These are phyloP conservation scores for Meyerozyma athensensis DNA, from an alignment of 1,139 yeast species.

Conservation along the genomic window DNA sequence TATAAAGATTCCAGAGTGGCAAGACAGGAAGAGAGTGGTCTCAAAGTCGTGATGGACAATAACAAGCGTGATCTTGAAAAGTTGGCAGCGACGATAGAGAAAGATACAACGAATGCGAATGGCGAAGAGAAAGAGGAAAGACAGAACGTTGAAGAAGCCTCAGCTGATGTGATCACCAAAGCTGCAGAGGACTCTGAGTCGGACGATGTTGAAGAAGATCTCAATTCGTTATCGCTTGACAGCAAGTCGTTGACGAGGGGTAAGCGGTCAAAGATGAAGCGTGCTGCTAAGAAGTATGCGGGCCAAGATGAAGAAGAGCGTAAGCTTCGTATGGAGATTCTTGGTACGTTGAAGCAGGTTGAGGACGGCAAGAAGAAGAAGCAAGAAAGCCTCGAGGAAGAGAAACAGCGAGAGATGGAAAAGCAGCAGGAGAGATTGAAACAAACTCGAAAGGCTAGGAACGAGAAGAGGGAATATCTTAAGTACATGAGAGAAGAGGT, in stretches of 20 bases:
- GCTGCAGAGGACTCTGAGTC: conserved; percentile 5
- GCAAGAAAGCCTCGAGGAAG: conserved; percentile 15
- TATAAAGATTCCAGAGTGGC: conserved; percentile 32
- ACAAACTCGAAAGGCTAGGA: conserved; percentile 9
- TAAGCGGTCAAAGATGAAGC: conserved; percentile 77
- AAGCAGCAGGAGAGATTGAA: conserved; percentile 19
- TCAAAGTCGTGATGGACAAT: conserved; percentile 35
- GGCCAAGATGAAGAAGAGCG: conserved; percentile 93
- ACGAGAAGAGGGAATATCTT: conserved; percentile 45
- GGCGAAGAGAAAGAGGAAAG: conserved; percentile 7
- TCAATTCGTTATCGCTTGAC: background rate
- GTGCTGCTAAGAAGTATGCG: conserved; percentile 76
- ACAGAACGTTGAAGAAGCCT: conserved; percentile 5
- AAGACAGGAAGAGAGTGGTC: conserved; percentile 45
- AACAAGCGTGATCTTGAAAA: conserved; percentile 28
- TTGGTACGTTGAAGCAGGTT: conserved; percentile 76
- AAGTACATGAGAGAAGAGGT: conserved; percentile 37
- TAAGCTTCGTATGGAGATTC: conserved; percentile 62
- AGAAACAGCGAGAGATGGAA: conserved; percentile 19
- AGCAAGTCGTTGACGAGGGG: conserved; percentile 51
- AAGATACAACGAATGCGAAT: conserved; percentile 8
- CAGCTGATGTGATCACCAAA: conserved; percentile 9
- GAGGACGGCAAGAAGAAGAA: conserved; percentile 34
- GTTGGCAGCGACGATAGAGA: conserved; percentile 9
- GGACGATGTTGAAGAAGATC: conserved; percentile 5